phyloP scores from a whole-genome alignment of 225 moss, liverwort and hornwort genomes.

The Physcomitrellopsis africana region DNA sequence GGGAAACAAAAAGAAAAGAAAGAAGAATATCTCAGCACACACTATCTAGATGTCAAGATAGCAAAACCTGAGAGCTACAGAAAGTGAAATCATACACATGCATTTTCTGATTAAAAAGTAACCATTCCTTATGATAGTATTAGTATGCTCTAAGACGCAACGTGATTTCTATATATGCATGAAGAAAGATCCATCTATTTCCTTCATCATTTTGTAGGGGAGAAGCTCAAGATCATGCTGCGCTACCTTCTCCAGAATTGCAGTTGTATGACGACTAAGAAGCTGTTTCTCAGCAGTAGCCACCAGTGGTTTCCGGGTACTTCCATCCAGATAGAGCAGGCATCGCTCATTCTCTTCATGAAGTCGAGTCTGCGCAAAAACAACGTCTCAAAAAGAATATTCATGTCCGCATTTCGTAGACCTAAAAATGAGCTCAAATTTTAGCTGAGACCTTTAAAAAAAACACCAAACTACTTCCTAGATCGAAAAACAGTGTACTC shows the following conservation, averaged over 20 bases:
- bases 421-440: background rate
- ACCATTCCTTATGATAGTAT: background rate
- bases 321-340: slow-evolving; percentile 89
- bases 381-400: slow-evolving; percentile 13
- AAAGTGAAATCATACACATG: background rate
- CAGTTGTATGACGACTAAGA: slow-evolving; percentile 85
- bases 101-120: background rate
- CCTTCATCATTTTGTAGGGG: no score
- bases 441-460: background rate
- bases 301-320: slow-evolving; percentile 86
- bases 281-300: slow-evolving; percentile 95
- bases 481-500: slow-evolving; percentile 16
- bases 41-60: background rate
- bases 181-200: background rate
- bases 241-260: slow-evolving; percentile 88
- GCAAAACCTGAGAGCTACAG: background rate
- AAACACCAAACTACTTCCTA: background rate
- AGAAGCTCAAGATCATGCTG: no score
- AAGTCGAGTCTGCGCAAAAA: slow-evolving; percentile 62
- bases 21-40: background rate
- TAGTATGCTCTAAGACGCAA: background rate
- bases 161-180: background rate
- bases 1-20: background rate
- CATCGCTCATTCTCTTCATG: slow-evolving; percentile 98
- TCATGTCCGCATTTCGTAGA: background rate